Percentiles rank a stretch among this genome's conserved stretches.
Evolutionary conservation across 148 eudicot species (phyloP).

Genomic region (Vaccinium darrowii): DNA sequence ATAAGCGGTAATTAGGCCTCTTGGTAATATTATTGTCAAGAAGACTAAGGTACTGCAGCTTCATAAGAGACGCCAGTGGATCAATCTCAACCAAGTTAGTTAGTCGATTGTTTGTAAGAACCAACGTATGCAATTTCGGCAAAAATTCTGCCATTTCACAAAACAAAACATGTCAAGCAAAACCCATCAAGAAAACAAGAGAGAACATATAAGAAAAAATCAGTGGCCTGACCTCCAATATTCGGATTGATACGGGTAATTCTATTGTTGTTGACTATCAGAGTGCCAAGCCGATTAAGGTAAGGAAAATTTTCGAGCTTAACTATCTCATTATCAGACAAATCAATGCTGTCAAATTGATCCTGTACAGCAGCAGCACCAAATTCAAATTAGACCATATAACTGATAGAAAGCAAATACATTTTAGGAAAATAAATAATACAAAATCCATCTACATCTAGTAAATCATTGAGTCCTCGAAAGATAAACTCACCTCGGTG

Average conservation of each 20-base stretch:
- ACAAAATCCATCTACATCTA: background rate
- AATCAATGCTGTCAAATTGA: constrained; percentile 94
- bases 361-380: constrained; percentile 46
- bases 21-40: constrained; percentile 81
- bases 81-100: constrained; percentile 94
- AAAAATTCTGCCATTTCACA: constrained; percentile 61
- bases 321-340: constrained; percentile 97
- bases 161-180: constrained; percentile 17
- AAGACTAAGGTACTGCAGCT: constrained; percentile 42
- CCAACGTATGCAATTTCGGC: constrained; percentile 89
- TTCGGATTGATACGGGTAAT: constrained; percentile 87
- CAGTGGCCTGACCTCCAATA: constrained; percentile 66
- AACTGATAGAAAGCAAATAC: background rate
- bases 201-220: background rate
- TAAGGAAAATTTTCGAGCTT: constrained; percentile 92
- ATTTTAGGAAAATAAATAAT: background rate
- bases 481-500: constrained; percentile 57
- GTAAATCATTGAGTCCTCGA: background rate
- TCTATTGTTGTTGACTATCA: constrained; percentile 85
- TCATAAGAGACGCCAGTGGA: constrained; percentile 85
- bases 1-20: constrained; percentile 83
- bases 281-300: constrained; percentile 76
- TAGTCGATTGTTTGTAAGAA: constrained; percentile 86
- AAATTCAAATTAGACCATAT: background rate
- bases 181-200: background rate